Conservation (phyloP, 257 asterid genomes). For the Coffea eugenioides region DNA sequence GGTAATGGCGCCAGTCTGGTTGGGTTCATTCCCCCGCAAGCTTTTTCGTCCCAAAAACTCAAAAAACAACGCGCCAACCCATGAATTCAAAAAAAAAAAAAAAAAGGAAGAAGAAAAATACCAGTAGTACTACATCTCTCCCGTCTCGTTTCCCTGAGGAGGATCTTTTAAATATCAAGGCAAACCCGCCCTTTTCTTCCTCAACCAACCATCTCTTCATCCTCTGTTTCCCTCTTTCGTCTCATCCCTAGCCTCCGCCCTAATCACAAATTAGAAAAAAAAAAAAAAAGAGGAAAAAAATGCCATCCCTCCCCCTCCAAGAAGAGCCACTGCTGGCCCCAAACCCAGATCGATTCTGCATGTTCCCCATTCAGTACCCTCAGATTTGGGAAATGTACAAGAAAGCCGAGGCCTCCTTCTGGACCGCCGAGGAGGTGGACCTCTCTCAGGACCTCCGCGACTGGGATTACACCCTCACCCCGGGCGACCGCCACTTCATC, state of each 20-base stretch:
- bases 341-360: constrained; percentile 84
- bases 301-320: constrained; percentile 73
- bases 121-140: too few species aligned
- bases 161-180: constrained; percentile 9
- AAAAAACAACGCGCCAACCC: constrained; percentile 30
- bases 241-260: neutral
- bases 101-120: too few species aligned
- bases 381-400: constrained; percentile 98
- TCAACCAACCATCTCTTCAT: constrained; percentile 6
- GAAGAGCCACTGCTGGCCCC: constrained; percentile 84
- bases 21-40: constrained; percentile 58
- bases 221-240: neutral
- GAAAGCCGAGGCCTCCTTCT: constrained; percentile 92
- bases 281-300: too few species aligned
- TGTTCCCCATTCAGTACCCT: constrained; percentile 95
- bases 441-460: constrained; percentile 66
- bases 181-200: neutral
- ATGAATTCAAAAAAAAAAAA: neutral
- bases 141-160: too few species aligned
- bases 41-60: constrained; percentile 36
- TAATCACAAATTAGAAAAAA: too few species aligned
- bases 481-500: constrained; percentile 76
- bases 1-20: too few species aligned
- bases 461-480: constrained; percentile 55
- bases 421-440: constrained; percentile 98